A percentile compares a stretch with the other conserved stretches of the same genome.
Conservation (phyloP, 768 basidiomycete species). For the Lactarius akahatsu region DNA sequence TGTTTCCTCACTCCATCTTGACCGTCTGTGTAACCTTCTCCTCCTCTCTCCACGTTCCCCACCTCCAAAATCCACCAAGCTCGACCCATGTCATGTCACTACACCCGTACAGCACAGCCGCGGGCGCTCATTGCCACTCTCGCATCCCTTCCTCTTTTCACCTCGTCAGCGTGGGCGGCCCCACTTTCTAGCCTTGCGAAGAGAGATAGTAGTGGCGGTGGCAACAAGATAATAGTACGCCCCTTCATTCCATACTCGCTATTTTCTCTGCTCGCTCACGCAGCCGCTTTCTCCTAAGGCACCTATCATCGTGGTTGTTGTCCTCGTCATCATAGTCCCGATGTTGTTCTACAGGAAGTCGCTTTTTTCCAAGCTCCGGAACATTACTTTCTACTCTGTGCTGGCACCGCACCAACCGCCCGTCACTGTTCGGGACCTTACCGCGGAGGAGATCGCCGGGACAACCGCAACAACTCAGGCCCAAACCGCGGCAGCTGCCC, state of each 20-base stretch:
- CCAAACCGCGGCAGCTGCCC: constrained; percentile 3
- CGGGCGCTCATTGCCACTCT: neutral
- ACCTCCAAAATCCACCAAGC: neutral
- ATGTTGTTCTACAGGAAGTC: constrained; percentile 11
- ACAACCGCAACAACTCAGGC: constrained; percentile 14
- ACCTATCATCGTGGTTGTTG: constrained; percentile 19
- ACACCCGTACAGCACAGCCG: neutral
- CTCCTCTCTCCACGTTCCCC: neutral
- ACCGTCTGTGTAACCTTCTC: neutral
- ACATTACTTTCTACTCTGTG: neutral
- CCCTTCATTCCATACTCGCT: neutral
- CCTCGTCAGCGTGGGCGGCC: constrained; percentile 13
- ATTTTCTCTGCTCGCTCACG: neutral
- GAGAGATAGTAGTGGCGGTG: neutral
- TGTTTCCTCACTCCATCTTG: neutral
- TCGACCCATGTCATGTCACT: constrained; percentile 24
- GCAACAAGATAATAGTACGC: constrained; percentile 15
- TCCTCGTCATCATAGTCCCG: constrained; percentile 12
- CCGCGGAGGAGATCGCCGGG: constrained; percentile 27
- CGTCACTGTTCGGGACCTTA: constrained; percentile 24
- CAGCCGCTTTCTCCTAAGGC: constrained; percentile 14
- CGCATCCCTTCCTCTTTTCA: neutral
- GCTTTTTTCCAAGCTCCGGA: constrained; percentile 5
- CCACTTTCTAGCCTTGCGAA: constrained; percentile 10
- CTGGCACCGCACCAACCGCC: neutral